These are phyloP conservation scores for Cymbidium sinense DNA, from an alignment of 106 monocot species.

Conservation along the genomic window DNA sequence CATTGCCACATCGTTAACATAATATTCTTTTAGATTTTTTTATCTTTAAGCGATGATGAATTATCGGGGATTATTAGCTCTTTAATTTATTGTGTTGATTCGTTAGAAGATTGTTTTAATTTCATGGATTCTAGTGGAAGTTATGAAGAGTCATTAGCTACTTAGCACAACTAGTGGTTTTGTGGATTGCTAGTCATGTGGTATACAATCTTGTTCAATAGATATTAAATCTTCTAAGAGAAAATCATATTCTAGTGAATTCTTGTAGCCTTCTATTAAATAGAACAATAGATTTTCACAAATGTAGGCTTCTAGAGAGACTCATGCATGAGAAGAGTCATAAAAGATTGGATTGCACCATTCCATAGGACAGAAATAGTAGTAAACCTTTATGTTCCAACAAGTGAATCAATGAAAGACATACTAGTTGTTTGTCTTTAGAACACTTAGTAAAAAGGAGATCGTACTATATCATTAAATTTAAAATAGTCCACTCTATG, in stretches of 20 bases:
- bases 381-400: too few relatives aligned
- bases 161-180: background rate
- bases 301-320: too few relatives aligned
- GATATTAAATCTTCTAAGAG: conserved; percentile 12
- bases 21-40: conserved; percentile 3
- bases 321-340: too few relatives aligned
- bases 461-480: too few relatives aligned
- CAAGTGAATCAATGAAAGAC: too few relatives aligned
- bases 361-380: too few relatives aligned
- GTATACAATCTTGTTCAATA: background rate
- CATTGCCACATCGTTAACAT: background rate
- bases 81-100: conserved; percentile 1
- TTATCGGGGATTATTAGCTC: background rate
- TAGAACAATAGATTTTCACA: conserved; percentile 13
- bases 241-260: conserved; percentile 3
- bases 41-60: conserved; percentile 1
- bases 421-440: too few relatives aligned
- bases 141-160: conserved; percentile 9
- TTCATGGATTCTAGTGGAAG: background rate
- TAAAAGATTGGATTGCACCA: too few relatives aligned
- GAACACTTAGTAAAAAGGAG: too few relatives aligned
- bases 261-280: conserved; percentile 9
- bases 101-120: conserved; percentile 3
- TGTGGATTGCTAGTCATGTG: too few relatives aligned
- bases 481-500: too few relatives aligned